Base-by-base conservation (phyloP, 306 rosid species). In the Cercis canadensis region DNA sequence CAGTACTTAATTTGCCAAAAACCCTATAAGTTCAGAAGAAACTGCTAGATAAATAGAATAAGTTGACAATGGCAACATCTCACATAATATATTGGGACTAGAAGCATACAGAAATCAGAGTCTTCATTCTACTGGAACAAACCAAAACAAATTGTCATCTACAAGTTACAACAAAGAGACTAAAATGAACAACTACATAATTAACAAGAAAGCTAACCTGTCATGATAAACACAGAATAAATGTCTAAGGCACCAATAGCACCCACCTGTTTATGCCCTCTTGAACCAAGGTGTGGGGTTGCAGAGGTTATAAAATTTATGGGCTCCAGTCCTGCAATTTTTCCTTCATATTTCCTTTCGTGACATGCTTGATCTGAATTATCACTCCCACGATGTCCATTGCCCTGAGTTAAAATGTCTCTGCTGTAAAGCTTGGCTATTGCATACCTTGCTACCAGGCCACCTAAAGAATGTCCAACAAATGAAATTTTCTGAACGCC, bases 241-340 rank as follows among this genome's bases (percentile, higher is more conserved):
- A 16, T 21, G 37, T 24, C 16, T 5, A 32, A 37, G 36, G 71
- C 52, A 63, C 33, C 44, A 43, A 66, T 34, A 53, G 34, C 6
- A 65, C 53, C 66, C 44, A 88, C 98, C 88, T 93, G 97, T 34
- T 81, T 87, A 78, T 93, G 97, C 39, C 94, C 97, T 79, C 96
- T 78, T 57, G 97, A 75, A 76, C 98, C 98, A 10, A 93, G 94
- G 78, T 93, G 97, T 18, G 98, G 98, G 4, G 98, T 88, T 11
- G 97, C 98, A 7, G 63, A 79, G 39, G 92, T 84, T 63, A 93
- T 87, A 76, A 90, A 93, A 78, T 90, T 93, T 57, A 90, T 46
- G 1, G 98, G 94, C 77, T 86, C 90, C 57, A 93, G 64, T 51
- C 97, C 97, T 67, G 97, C 97, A 79, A 90, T 84, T 86, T 79